Base-by-base conservation (phyloP, 345 rosid genomes). In the Linum lewisii region DNA sequence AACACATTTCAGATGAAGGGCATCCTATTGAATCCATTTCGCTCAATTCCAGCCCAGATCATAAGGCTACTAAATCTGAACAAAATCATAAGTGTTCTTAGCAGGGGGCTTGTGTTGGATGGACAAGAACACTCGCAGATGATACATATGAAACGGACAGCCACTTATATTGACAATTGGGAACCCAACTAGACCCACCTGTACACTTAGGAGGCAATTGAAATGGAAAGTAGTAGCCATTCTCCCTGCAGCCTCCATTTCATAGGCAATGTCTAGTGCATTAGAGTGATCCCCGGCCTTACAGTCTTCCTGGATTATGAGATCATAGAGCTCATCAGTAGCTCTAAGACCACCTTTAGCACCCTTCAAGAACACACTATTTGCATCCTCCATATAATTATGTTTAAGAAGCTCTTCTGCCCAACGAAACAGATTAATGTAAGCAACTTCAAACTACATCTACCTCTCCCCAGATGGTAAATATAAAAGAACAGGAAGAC, bases 171-270 rank as follows among this genome's bases (percentile, higher is more conserved):
- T 38, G 45, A 38, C 45, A 38, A 15, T 38, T 38, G 14, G 45
- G 45, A 38, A 51, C n/a, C 32, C 54, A 51, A n/a, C 3, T n/a
- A 37, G 45, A 66, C 79, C 63, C 62, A 92, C 98, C 86, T 92
- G 98, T n/a, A 83, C 90, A 36, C 96, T 88, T 63, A 92, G 93
- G 67, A 92, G 93, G 69, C 90, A 84, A 69, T 92, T 92, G 75
- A 88, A 92, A 82, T 92, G 96, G 69, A 83, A 88, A 8, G 98
- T 92, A 7, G 96, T 92, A 1, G 98, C 98, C 81, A 80, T 77
- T 54, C 96, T 73, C 36, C 98, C 98, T 21, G 96, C 95, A 11
- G 95, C 93, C 66, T 92, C 98, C 98, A 92, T 92, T 73, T 86
- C 95, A 36, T 88, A 92, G 21, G 93, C 79, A 24, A 92, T 86